These are phyloP conservation scores for Helicocarpus griseus DNA, from an alignment of 2,329 filamentous ascomycete genomes.

Conservation along the genomic window DNA sequence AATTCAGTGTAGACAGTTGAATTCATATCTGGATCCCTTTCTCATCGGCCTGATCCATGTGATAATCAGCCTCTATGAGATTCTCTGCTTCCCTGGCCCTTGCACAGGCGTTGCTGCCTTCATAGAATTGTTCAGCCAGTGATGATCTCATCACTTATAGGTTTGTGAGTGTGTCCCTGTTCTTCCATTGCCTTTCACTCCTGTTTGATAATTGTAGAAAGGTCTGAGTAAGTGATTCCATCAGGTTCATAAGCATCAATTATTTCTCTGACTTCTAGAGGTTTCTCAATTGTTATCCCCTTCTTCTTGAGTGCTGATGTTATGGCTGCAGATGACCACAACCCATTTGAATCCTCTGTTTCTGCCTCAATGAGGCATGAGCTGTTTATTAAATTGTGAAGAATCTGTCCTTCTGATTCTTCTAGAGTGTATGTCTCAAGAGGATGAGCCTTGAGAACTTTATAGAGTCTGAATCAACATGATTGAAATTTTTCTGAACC, in stretches of 20 bases:
- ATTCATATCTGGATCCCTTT: not conserved
- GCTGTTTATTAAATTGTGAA: not conserved
- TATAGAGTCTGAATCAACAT: not conserved
- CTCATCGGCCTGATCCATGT: not conserved
- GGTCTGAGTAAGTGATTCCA: not conserved
- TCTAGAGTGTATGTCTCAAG: not conserved
- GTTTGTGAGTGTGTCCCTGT: not conserved
- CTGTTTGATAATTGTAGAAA: not conserved
- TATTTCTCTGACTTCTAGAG: not conserved
- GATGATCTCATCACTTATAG: not conserved
- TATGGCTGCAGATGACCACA: not conserved
- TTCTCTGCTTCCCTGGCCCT: not conserved
- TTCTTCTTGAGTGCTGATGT: not conserved
- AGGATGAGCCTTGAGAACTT: not conserved
- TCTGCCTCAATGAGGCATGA: not conserved
- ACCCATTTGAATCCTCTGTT: not conserved
- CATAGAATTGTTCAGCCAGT: not conserved
- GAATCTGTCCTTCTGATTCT: not conserved
- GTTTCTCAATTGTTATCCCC: not conserved
- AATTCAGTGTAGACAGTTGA: not conserved
- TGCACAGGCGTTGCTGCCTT: not conserved
- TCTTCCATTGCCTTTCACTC: not conserved
- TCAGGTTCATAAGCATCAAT: not conserved
- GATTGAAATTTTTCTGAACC: not conserved
- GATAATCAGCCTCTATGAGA: not conserved